A percentile compares a stretch with the other conserved stretches of the same genome.
Evolutionary conservation across 768 basidiomycete genomes (phyloP).

Genomic region (Xanthoconium purpureum): DNA sequence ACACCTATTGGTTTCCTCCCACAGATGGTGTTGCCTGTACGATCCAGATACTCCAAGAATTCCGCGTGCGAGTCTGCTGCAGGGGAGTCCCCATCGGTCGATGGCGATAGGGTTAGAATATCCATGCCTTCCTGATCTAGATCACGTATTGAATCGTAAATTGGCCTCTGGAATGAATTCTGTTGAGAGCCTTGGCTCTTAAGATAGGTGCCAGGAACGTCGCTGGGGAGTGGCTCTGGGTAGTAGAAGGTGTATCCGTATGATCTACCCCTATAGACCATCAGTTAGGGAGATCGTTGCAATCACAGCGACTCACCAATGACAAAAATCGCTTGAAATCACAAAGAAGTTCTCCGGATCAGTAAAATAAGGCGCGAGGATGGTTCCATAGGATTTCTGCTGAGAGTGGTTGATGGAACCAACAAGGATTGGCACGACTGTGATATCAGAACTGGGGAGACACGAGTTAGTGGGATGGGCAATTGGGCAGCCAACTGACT

Average conservation of each 20-base stretch:
- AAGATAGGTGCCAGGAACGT: slow-evolving; percentile 47
- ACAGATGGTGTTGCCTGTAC: slow-evolving; percentile 94
- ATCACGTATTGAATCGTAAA: slow-evolving; percentile 77
- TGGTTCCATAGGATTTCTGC: slow-evolving; percentile 61
- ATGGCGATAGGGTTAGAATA: slow-evolving; percentile 55
- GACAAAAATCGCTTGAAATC: slow-evolving; percentile 96
- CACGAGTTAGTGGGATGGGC: slow-evolving; percentile 2
- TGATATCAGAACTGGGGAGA: slow-evolving; percentile 59
- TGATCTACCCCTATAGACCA: slow-evolving; percentile 63
- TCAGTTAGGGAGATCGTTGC: not conserved
- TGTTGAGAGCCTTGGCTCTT: slow-evolving; percentile 42
- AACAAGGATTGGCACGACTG: slow-evolving; percentile 87
- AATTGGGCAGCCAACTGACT: slow-evolving; percentile 41
- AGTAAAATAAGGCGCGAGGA: slow-evolving; percentile 79
- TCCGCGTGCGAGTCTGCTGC: slow-evolving; percentile 53
- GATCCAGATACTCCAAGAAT: slow-evolving; percentile 65
- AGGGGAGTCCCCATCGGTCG: slow-evolving; percentile 38
- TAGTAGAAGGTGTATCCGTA: slow-evolving; percentile 90
- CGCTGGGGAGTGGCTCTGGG: slow-evolving; percentile 53
- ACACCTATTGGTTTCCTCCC: slow-evolving; percentile 96
- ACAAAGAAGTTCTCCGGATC: slow-evolving; percentile 82
- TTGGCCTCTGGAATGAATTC: slow-evolving; percentile 50
- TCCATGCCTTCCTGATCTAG: slow-evolving; percentile 89
- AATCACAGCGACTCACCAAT: slow-evolving; percentile 61
- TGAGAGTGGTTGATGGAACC: slow-evolving; percentile 63